phyloP scores from a whole-genome alignment of 306 rosid species.

The Pterocarpus santalinus region DNA sequence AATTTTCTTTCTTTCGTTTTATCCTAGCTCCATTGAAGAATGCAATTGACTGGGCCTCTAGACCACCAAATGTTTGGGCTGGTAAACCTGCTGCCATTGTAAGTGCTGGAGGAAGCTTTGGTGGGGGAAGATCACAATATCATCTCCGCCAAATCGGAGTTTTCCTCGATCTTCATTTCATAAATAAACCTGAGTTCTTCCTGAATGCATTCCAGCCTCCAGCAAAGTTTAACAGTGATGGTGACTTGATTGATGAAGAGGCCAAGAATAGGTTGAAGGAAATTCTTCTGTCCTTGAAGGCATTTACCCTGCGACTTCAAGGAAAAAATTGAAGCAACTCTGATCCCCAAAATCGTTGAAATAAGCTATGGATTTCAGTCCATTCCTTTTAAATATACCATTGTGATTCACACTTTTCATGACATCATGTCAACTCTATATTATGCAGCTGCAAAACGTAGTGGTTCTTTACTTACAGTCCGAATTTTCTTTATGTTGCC shows the following conservation, averaged over 20 bases:
- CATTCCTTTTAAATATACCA: background rate
- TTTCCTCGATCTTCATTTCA: slow-evolving; percentile 86
- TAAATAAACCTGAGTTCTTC: slow-evolving; percentile 88
- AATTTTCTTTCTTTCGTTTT: background rate
- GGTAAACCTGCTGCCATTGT: slow-evolving; percentile 86
- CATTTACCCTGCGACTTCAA: slow-evolving; percentile 60
- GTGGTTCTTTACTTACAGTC: too few relatives aligned
- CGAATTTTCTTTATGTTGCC: too few relatives aligned
- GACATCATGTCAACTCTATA: too few relatives aligned
- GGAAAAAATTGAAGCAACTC: slow-evolving; percentile 36
- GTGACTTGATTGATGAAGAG: slow-evolving; percentile 73
- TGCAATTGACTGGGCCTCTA: slow-evolving; percentile 56
- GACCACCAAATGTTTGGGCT: slow-evolving; percentile 85
- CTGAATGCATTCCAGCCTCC: slow-evolving; percentile 76
- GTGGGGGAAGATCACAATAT: slow-evolving; percentile 78
- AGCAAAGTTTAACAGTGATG: slow-evolving; percentile 68
- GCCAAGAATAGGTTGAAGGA: slow-evolving; percentile 56
- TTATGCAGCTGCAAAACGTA: too few relatives aligned
- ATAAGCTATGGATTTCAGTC: slow-evolving; percentile 30
- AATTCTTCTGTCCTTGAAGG: slow-evolving; percentile 66
- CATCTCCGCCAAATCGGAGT: slow-evolving; percentile 95
- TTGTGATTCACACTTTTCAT: background rate
- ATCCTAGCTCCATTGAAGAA: slow-evolving; percentile 49
- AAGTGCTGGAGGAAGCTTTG: slow-evolving; percentile 81
- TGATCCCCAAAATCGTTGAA: background rate